Percentiles rank a stretch among this genome's conserved stretches.
Evolutionary conservation across 805 yeast species (phyloP).

Genomic region (Saccharomyces kudriavzevii): DNA sequence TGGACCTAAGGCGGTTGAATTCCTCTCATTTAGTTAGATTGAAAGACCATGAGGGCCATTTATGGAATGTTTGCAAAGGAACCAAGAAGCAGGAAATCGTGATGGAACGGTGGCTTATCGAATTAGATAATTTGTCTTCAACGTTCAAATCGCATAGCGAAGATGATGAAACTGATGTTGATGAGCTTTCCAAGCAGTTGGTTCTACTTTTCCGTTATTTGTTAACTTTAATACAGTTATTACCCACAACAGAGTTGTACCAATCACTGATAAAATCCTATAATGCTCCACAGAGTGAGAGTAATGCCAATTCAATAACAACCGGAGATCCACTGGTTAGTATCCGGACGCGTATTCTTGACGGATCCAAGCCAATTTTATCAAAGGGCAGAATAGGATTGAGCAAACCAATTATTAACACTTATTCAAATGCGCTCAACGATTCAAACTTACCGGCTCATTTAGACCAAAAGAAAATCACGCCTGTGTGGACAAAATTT

Average conservation of each 20-base stretch:
- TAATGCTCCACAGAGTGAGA: conserved; percentile 7
- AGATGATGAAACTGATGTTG: conserved; percentile 10
- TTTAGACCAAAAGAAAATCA: conserved; percentile 52
- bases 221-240: conserved; percentile 52
- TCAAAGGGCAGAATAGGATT: conserved; percentile 82
- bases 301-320: neutral
- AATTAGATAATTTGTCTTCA: conserved; percentile 44
- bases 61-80: conserved; percentile 54
- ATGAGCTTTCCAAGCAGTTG: conserved; percentile 61
- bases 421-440: conserved; percentile 28
- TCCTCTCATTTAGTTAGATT: conserved; percentile 53
- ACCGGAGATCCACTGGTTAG: neutral
- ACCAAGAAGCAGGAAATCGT: conserved; percentile 75
- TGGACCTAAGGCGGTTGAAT: conserved; percentile 54
- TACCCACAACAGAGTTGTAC: conserved; percentile 64
- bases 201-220: conserved; percentile 67
- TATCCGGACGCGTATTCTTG: conserved; percentile 55
- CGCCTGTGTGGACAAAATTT: conserved; percentile 64
- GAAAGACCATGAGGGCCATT: conserved; percentile 43
- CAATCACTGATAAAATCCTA: conserved; percentile 33
- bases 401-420: conserved; percentile 51
- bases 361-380: conserved; percentile 70
- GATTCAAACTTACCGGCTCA: conserved; percentile 39
- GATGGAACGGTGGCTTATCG: conserved; percentile 87
- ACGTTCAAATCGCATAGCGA: conserved; percentile 30